Evolutionary conservation across 768 basidiomycete genomes (phyloP).

Genomic region (Psilocybe cyanescens): DNA sequence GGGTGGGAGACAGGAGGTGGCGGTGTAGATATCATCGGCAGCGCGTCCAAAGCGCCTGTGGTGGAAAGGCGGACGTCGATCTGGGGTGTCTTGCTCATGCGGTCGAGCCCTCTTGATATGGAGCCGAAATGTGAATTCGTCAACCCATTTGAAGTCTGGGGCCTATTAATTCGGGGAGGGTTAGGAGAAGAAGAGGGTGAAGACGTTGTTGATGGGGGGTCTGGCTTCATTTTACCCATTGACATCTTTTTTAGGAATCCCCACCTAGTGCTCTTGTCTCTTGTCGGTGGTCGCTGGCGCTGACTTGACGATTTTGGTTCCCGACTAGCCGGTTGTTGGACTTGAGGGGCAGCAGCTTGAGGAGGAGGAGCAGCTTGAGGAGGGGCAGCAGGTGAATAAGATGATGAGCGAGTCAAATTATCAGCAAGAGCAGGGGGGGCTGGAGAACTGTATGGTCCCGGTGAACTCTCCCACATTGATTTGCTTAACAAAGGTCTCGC

Average conservation of each 20-base stretch:
- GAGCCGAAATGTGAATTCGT: slow-evolving; percentile 28
- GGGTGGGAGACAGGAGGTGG: slow-evolving; percentile 26
- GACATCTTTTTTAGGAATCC: slow-evolving; percentile 99
- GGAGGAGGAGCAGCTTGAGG: background rate
- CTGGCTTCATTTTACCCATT: slow-evolving; percentile 88
- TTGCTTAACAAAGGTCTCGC: slow-evolving; percentile 45
- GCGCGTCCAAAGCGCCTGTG: slow-evolving; percentile 61
- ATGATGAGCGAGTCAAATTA: slow-evolving; percentile 20
- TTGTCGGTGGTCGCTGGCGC: slow-evolving; percentile 22
- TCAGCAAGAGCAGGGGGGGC: slow-evolving; percentile 5
- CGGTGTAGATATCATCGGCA: slow-evolving; percentile 37
- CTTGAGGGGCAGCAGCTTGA: background rate
- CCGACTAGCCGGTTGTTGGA: background rate
- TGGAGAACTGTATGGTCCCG: slow-evolving; percentile 21
- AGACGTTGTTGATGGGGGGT: slow-evolving; percentile 47
- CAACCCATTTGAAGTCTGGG: slow-evolving; percentile 34
- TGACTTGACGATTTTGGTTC: slow-evolving; percentile 13
- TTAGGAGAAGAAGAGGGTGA: slow-evolving; percentile 36
- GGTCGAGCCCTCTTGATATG: slow-evolving; percentile 27
- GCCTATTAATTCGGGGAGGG: slow-evolving; percentile 30
- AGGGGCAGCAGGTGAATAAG: slow-evolving; percentile 14
- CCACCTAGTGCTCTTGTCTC: slow-evolving; percentile 81
- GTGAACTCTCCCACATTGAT: slow-evolving; percentile 57
- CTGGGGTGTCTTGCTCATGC: slow-evolving; percentile 52
- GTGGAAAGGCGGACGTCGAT: slow-evolving; percentile 77